Evolutionary conservation across 768 basidiomycete genomes (phyloP).

Genomic region (Hygrocybe coccinea): DNA sequence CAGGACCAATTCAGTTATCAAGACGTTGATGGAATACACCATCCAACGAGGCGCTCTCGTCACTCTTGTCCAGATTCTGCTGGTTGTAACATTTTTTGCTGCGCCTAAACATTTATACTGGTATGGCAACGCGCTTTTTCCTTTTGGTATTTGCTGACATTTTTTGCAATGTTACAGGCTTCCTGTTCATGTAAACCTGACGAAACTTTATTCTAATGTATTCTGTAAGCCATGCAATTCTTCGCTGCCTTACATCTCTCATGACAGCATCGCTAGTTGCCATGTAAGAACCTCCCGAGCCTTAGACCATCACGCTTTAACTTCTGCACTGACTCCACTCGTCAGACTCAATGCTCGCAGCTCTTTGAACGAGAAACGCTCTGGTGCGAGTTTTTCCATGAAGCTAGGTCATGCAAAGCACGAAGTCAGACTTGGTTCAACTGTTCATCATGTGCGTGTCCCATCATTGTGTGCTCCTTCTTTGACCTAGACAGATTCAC

Average conservation of each 20-base stretch:
- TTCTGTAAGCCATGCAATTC: constrained; percentile 41
- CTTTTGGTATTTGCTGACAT: background rate
- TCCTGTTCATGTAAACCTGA: constrained; percentile 45
- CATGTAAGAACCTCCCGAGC: constrained; percentile 20
- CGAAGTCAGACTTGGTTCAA: too few relatives aligned
- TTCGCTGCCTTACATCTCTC: background rate
- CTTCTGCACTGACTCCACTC: background rate
- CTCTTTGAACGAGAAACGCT: background rate
- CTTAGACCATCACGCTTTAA: too few relatives aligned
- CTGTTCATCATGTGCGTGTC: too few relatives aligned
- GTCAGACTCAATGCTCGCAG: constrained; percentile 21
- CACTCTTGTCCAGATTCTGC: constrained; percentile 38
- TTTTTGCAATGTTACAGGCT: constrained; percentile 34
- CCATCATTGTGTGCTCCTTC: too few relatives aligned
- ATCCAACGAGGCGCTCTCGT: constrained; percentile 43
- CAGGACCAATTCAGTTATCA: constrained; percentile 39
- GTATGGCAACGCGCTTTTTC: constrained; percentile 16
- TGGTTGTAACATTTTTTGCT: constrained; percentile 41
- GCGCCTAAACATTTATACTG: constrained; percentile 35
- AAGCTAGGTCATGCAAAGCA: too few relatives aligned
- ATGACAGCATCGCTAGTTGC: constrained; percentile 23
- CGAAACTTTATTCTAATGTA: constrained; percentile 46
- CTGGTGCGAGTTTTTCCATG: too few relatives aligned
- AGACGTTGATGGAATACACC: constrained; percentile 36
- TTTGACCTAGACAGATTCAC: too few relatives aligned